phyloP scores from a whole-genome alignment of 2,329 filamentous ascomycete genomes.

The Nothomitra cinnamomea region DNA sequence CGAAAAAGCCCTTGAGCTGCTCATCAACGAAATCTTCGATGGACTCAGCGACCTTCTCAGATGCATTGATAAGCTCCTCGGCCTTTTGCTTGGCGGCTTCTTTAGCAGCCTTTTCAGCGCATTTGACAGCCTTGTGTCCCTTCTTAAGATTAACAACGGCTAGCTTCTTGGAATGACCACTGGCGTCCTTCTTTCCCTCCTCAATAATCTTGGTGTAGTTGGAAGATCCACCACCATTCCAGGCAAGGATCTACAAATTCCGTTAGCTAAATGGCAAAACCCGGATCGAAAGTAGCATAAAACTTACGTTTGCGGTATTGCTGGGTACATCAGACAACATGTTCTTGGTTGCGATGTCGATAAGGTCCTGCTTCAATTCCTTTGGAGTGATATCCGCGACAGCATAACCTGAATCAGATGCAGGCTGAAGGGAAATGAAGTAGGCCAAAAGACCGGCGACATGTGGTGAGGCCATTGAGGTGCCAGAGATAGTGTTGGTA shows the following conservation, averaged over 20 bases:
- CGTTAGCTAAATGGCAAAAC: constrained; percentile 10
- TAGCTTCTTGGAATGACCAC: constrained; percentile 22
- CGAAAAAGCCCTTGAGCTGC: constrained; percentile 34
- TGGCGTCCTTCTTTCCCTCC: constrained; percentile 50
- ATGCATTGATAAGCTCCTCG: constrained; percentile 27
- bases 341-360: constrained; percentile 64
- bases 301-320: constrained; percentile 64
- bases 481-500: constrained; percentile 97
- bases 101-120: constrained; percentile 20
- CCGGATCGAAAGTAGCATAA: not conserved
- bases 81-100: too few species aligned
- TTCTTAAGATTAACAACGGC: constrained; percentile 19
- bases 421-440: constrained; percentile 89
- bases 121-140: constrained; percentile 20
- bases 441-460: constrained; percentile 94
- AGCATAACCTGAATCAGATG: constrained; percentile 77
- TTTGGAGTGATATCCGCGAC: constrained; percentile 79
- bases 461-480: constrained; percentile 97
- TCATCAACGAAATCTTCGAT: constrained; percentile 30
- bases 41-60: constrained; percentile 28
- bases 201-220: constrained; percentile 78
- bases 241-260: constrained; percentile 54
- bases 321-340: constrained; percentile 66
- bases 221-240: constrained; percentile 90
- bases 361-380: constrained; percentile 80